Base-by-base conservation (phyloP, 2,329 filamentous ascomycete genomes). In the Boeremia exigua region DNA sequence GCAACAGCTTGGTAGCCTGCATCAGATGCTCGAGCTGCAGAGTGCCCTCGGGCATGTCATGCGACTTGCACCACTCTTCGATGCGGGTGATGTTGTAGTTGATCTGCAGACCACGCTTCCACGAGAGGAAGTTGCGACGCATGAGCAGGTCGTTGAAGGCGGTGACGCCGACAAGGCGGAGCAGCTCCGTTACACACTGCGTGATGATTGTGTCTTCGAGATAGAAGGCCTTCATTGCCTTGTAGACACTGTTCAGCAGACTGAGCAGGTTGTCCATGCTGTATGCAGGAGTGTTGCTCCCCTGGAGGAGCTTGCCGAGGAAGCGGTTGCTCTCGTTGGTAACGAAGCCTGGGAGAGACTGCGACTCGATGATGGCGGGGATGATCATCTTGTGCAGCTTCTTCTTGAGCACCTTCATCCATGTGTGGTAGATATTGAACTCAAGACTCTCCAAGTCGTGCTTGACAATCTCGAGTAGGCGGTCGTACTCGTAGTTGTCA, bases 391-490 rank as follows among this genome's bases (percentile, higher is more conserved):
- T 98, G 71, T 96, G 92, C 61, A 99, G 84, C 81, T 96, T 96
- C 87, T 97, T 97, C 86, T 99, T 99, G 72, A 99, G 81, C 54
- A 97, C 91, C 84, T 99, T 99, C 95, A 99, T 99, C 95, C 95
- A 99, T 25, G 95, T 99, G 79, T 99, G 95, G 79, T 99, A 99
- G 70, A 99, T 99, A 82, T 99, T 99, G 83, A 99, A 99, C 79
- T 99, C 95, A 61, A 99, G 83, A 78, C 91, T 96, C 81, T 99
- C 95, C 47, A 99, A 82, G 75, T 99, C 95, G 75, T 99, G 95
- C 84, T 99, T 99, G 75, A 99, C 95, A 75, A 99, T 98, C 78
- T 99, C 95, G 69, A 99, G 81, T 48, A 99, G 84, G 62, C 95
- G 90, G 78, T 99, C 95, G 70, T 99, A 99, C 81, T 99, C 95